Evolutionary conservation across 2,329 filamentous ascomycete genomes (phyloP).

Genomic region (Cryphonectria nitschkei): DNA sequence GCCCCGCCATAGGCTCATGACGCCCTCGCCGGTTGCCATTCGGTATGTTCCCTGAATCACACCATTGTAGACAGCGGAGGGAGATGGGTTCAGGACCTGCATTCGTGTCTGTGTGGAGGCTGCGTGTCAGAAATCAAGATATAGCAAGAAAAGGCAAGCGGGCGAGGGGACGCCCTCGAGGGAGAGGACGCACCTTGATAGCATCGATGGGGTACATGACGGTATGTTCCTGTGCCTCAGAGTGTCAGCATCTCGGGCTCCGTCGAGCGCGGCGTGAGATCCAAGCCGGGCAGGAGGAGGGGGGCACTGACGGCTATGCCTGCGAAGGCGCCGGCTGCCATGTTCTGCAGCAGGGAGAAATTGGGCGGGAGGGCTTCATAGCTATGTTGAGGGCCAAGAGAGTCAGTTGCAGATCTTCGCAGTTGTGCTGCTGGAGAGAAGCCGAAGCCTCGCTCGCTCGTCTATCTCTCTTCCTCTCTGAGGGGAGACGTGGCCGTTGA

Average conservation of each 20-base stretch:
- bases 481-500: slow-evolving; percentile 29
- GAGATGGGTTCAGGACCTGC: slow-evolving; percentile 89
- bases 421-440: not conserved
- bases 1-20: slow-evolving; percentile 91
- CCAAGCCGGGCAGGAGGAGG: not conserved
- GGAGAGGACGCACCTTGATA: slow-evolving; percentile 73
- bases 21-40: slow-evolving; percentile 87
- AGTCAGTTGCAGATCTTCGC: slow-evolving; percentile 5
- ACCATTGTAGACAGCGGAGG: slow-evolving; percentile 82
- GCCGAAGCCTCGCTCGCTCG: not conserved
- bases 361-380: slow-evolving; percentile 95
- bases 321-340: slow-evolving; percentile 94
- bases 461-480: too few species aligned
- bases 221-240: slow-evolving; percentile 76
- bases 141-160: not conserved
- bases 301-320: slow-evolving; percentile 78
- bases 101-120: slow-evolving; percentile 76
- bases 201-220: slow-evolving; percentile 99
- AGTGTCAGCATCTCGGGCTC: slow-evolving; percentile 26
- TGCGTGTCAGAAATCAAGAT: slow-evolving; percentile 11
- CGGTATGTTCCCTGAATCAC: slow-evolving; percentile 91
- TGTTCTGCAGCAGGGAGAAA: slow-evolving; percentile 92
- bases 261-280: slow-evolving; percentile 24
- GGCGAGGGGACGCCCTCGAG: slow-evolving; percentile 30
- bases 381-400: slow-evolving; percentile 43